A percentile compares a stretch with the other conserved stretches of the same genome.
Evolutionary conservation across 495 filamentous ascomycete genomes (phyloP).

Genomic region (Platismatia glauca): DNA sequence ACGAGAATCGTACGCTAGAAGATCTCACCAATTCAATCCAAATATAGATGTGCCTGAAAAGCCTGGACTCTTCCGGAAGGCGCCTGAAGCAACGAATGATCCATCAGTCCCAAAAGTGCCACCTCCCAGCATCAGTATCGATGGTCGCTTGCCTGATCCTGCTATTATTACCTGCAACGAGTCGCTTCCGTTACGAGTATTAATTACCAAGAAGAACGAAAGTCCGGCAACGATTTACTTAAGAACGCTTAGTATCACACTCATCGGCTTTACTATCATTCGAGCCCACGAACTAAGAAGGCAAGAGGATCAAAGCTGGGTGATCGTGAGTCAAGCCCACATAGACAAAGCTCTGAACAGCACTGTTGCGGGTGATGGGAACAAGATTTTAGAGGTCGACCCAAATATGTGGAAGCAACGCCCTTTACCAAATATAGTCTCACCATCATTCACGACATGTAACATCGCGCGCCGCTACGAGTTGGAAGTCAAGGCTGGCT

Average conservation of each 20-base stretch:
- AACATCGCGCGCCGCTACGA: constrained; percentile 77
- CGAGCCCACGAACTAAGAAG: constrained; percentile 61
- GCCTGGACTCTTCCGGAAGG: constrained; percentile 45
- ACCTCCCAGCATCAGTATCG: constrained; percentile 53
- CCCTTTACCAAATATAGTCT: constrained; percentile 70
- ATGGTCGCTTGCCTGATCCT: constrained; percentile 78
- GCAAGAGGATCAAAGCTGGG: constrained; percentile 57
- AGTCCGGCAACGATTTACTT: constrained; percentile 57
- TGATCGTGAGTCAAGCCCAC: constrained; percentile 57
- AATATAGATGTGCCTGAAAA: constrained; percentile 39
- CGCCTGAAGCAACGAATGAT: constrained; percentile 20
- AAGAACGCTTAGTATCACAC: constrained; percentile 68
- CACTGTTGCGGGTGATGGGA: constrained; percentile 36
- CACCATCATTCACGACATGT: constrained; percentile 80
- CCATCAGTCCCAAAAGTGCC: constrained; percentile 19
- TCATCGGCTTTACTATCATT: constrained; percentile 71
- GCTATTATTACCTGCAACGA: constrained; percentile 83
- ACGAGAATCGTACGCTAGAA: constrained; percentile 75
- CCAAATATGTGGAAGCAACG: constrained; percentile 56
- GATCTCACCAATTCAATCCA: constrained; percentile 64
- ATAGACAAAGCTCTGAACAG: constrained; percentile 55
- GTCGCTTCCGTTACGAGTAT: constrained; percentile 67
- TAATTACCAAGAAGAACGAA: constrained; percentile 65
- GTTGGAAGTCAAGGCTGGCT: constrained; percentile 68
- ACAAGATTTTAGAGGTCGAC: constrained; percentile 60